A percentile compares a stretch with the other conserved stretches of the same genome.
These are phyloP conservation scores for Arachis stenosperma DNA, from an alignment of 306 rosid species.

Conservation along the genomic window DNA sequence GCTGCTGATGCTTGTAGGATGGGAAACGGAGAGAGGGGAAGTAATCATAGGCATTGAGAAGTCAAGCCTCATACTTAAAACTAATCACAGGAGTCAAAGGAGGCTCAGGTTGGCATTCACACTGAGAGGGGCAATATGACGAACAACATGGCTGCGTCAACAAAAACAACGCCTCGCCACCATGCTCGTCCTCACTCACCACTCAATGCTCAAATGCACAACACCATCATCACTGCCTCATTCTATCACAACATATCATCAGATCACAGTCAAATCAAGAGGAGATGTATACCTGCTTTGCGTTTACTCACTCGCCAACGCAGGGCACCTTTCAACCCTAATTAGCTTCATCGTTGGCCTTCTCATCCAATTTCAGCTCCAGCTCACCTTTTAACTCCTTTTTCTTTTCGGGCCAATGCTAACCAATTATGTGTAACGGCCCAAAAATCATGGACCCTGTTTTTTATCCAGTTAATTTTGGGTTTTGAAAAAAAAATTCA, in stretches of 20 bases:
- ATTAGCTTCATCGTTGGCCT: too few species aligned
- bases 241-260: background rate
- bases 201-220: background rate
- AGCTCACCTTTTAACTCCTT: too few species aligned
- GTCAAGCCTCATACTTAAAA: slow-evolving; percentile 6
- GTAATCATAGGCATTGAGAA: background rate
- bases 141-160: background rate
- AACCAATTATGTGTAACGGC: too few species aligned
- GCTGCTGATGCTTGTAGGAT: background rate
- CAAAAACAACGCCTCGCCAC: background rate
- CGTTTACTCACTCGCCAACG: too few species aligned
- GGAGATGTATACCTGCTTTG: too few species aligned
- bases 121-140: background rate
- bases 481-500: too few species aligned
- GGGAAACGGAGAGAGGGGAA: background rate
- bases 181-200: background rate
- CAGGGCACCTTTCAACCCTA: too few species aligned
- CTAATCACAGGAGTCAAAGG: background rate
- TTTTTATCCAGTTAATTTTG: too few species aligned
- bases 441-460: too few species aligned
- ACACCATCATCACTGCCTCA: slow-evolving; percentile 7
- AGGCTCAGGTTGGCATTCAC: background rate
- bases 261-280: too few species aligned
- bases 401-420: too few species aligned
- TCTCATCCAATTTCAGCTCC: too few species aligned